These are phyloP conservation scores for Myxozyma vanderwaltii DNA, from an alignment of 805 yeast genomes.

Conservation along the genomic window DNA sequence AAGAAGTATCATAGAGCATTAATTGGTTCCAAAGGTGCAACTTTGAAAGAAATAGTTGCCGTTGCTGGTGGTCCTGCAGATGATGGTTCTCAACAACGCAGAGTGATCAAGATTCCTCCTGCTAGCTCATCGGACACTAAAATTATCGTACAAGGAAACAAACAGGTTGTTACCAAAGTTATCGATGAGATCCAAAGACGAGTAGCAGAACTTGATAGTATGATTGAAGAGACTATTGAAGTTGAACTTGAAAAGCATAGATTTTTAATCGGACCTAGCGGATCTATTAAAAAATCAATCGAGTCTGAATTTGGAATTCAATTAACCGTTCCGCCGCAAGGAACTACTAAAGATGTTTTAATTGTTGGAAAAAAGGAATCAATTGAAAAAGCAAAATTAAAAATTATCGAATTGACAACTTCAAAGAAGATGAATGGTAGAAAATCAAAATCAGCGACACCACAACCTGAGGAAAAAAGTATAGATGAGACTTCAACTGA, in stretches of 20 bases:
- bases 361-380: constrained; percentile 24
- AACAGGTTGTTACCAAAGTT: constrained; percentile 65
- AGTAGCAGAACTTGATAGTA: constrained; percentile 48
- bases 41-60: constrained; percentile 68
- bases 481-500: neutral
- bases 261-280: constrained; percentile 75
- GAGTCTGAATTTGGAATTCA: constrained; percentile 61
- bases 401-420: constrained; percentile 22
- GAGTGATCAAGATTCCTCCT: constrained; percentile 69
- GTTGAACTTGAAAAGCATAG: constrained; percentile 55
- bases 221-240: constrained; percentile 59
- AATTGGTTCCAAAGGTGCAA: constrained; percentile 77
- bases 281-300: constrained; percentile 62
- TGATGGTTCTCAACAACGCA: constrained; percentile 50
- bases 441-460: constrained; percentile 8
- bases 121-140: constrained; percentile 52
- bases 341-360: constrained; percentile 16
- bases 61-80: constrained; percentile 72
- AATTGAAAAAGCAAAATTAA: constrained; percentile 28
- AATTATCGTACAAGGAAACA: constrained; percentile 74
- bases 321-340: constrained; percentile 57
- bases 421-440: constrained; percentile 6
- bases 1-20: constrained; percentile 73
- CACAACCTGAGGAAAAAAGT: constrained; percentile 3
- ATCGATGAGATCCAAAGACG: constrained; percentile 60